Conservation (phyloP, 441 rosid genomes). For the Bruguiera hainesii region DNA sequence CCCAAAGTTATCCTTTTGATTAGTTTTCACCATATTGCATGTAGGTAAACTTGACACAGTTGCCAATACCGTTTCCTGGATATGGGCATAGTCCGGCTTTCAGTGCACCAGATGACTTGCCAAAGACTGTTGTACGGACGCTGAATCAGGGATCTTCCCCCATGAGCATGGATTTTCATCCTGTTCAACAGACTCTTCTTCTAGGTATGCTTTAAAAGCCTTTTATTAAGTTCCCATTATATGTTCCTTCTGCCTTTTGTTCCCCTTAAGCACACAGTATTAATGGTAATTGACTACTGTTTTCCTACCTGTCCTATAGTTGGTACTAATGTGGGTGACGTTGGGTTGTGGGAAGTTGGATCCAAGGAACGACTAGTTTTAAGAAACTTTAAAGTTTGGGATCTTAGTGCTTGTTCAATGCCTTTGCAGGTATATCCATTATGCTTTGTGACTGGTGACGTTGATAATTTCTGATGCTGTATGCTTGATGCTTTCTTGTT, state of each 20-base stretch:
- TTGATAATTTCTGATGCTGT: background rate
- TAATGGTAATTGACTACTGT: constrained; percentile 7
- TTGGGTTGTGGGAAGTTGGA: constrained; percentile 46
- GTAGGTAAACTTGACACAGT: constrained; percentile 78
- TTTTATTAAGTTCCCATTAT: background rate
- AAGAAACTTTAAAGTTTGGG: constrained; percentile 49
- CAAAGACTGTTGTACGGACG: constrained; percentile 26
- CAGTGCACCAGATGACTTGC: constrained; percentile 12
- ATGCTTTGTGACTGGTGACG: background rate
- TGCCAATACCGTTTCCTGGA: constrained; percentile 58
- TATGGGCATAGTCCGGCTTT: constrained; percentile 6
- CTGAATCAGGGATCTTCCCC: constrained; percentile 31
- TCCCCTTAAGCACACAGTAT: constrained; percentile 4
- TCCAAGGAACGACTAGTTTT: constrained; percentile 31
- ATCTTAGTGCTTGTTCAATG: constrained; percentile 37
- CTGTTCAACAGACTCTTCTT: constrained; percentile 34
- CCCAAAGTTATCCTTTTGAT: constrained; percentile 9
- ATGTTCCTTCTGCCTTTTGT: background rate
- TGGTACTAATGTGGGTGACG: constrained; percentile 46
- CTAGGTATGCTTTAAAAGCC: constrained; percentile 26
- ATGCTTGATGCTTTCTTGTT: background rate
- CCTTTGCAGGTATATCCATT: constrained; percentile 34
- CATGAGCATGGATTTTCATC: constrained; percentile 47
- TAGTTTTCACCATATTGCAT: constrained; percentile 10
- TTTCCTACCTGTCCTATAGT: constrained; percentile 34